Evolutionary conservation across 768 basidiomycete species (phyloP), one percentile per base, ranked within the genome.

Genomic region (Leccinum variicolor): DNA sequence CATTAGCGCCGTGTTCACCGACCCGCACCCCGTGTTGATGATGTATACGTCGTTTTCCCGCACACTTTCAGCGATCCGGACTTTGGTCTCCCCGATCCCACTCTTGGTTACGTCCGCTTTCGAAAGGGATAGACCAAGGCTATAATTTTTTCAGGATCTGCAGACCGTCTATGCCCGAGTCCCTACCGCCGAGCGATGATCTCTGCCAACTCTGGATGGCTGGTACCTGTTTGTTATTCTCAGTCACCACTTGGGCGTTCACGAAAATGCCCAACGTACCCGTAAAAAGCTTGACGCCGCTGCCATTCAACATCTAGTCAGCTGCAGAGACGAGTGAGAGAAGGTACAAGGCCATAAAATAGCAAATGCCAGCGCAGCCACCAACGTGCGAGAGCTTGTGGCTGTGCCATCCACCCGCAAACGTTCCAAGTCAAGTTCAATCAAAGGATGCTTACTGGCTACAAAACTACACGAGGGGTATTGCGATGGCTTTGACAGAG

Each of bases 11-110:
- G 92, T 94, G 70, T 98, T 98, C 65, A 98, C 84, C 55, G 86
- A 78, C 23, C 89, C 86, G 66, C 88, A 87, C 14, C 92, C 90
- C 39, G 93, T 92, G 75, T 94, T 97, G 78, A 99, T 88, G 73
- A 99, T 98, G 76, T 98, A 99, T 51, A 98, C 96, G 72, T 98
- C 97, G 73, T 94, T 92, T 76, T 98, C 95, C 60, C 97, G 91
- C 34, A 99, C 96, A 47, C 92, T 94, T 76, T 98, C 94, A 62
- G 84, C 83, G 71, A 99, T 93, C 63, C 90, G 89, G 52, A 98
- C 92, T 66, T 84, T 84, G 50, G 92, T 92, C 77, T 98, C 96
- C 55, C 94, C 92, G 59, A 94, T 90, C 23, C 91, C 87, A 70
- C 91, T 94, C 65, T 87, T 86, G 54, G 89, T 87, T 55, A 97